These are phyloP conservation scores for Lentinula lateritia DNA, from an alignment of 768 basidiomycete genomes.

Conservation along the genomic window DNA sequence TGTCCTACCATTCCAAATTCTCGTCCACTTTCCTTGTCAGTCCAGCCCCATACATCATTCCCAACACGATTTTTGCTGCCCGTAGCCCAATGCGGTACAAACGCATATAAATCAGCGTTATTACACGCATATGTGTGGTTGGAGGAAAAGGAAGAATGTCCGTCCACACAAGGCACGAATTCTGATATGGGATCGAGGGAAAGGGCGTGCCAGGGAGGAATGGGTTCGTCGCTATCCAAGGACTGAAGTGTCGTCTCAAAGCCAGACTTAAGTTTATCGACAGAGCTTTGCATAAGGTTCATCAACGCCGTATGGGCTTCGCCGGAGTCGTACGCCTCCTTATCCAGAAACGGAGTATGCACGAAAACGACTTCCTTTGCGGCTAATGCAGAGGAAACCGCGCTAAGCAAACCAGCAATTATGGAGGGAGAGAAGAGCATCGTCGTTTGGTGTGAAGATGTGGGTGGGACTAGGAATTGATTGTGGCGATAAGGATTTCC, in stretches of 20 bases:
- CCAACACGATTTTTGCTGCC: conserved; percentile 12
- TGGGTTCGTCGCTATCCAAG: background rate
- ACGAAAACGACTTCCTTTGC: background rate
- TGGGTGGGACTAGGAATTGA: background rate
- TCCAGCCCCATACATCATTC: conserved; percentile 15
- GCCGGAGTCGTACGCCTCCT: conserved; percentile 13
- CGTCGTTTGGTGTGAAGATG: background rate
- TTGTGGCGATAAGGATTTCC: background rate
- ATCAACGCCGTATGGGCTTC: conserved; percentile 12
- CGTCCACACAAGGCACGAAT: conserved; percentile 9
- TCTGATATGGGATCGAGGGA: background rate
- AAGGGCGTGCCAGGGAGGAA: background rate
- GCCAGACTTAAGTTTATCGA: background rate
- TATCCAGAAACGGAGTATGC: background rate
- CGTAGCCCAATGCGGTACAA: conserved; percentile 13
- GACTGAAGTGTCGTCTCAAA: background rate
- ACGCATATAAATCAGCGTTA: conserved; percentile 15
- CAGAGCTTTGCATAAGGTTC: background rate
- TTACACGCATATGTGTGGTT: conserved; percentile 13
- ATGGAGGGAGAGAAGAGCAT: background rate
- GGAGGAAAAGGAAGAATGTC: background rate
- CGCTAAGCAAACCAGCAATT: background rate
- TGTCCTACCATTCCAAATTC: conserved; percentile 15
- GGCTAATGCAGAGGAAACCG: background rate
- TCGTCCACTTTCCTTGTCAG: conserved; percentile 7